phyloP scores from a whole-genome alignment of 2,329 filamentous ascomycete species.

The Clarireedia sp. region DNA sequence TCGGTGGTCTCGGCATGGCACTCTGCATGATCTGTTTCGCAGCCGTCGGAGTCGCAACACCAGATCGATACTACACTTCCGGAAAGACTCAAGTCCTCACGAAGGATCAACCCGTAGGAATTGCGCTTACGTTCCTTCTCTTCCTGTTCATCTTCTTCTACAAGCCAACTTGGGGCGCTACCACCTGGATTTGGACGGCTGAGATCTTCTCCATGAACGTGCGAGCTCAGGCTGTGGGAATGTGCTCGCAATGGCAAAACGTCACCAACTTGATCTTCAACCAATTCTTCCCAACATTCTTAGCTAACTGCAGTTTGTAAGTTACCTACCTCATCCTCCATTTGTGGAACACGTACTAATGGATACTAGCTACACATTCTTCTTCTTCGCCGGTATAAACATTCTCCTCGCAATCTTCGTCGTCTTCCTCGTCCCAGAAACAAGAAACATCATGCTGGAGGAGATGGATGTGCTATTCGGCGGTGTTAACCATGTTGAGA shows the following conservation, averaged over 20 bases:
- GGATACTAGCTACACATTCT: slow-evolving; percentile 26
- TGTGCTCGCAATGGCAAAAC: slow-evolving; percentile 54
- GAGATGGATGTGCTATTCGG: slow-evolving; percentile 49
- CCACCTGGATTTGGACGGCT: slow-evolving; percentile 64
- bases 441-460: slow-evolving; percentile 45
- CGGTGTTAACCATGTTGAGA: slow-evolving; percentile 26
- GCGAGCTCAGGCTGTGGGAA: slow-evolving; percentile 62
- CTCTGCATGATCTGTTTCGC: slow-evolving; percentile 62
- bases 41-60: slow-evolving; percentile 49
- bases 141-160: slow-evolving; percentile 63
- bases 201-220: slow-evolving; percentile 66
- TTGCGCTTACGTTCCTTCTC: slow-evolving; percentile 60
- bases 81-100: slow-evolving; percentile 37
- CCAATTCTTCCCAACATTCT: slow-evolving; percentile 63
- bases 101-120: slow-evolving; percentile 53
- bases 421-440: slow-evolving; percentile 46
- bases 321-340: background rate
- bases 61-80: slow-evolving; percentile 21
- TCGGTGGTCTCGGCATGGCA: slow-evolving; percentile 61
- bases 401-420: slow-evolving; percentile 41
- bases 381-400: slow-evolving; percentile 48
- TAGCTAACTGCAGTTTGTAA: slow-evolving; percentile 43
- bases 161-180: slow-evolving; percentile 64
- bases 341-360: background rate
- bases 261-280: slow-evolving; percentile 60